Percentiles rank a stretch among this genome's conserved stretches.
Conservation (phyloP, 352 stramenopile species). For the Phytopythium sindhum region DNA sequence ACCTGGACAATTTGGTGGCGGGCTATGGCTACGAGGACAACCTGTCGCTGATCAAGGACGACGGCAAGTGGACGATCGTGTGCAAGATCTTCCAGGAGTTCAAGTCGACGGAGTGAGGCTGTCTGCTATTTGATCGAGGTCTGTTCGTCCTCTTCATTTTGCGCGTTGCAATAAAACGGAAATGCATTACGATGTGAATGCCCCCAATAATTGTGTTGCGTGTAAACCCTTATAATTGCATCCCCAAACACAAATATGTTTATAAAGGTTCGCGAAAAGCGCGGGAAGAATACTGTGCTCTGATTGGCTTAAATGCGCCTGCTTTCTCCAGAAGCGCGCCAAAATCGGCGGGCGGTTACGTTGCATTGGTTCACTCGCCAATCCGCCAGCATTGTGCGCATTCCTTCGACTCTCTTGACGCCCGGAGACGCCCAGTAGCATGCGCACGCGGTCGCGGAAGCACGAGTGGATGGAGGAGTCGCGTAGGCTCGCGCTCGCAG, state of each 20-base stretch:
- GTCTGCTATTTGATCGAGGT: too few species aligned
- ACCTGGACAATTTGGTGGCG: not conserved
- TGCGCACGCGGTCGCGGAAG: slow-evolving; percentile 14
- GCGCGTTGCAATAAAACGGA: too few species aligned
- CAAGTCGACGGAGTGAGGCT: too few species aligned
- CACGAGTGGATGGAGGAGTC: slow-evolving; percentile 3
- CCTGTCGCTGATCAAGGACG: not conserved
- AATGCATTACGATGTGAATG: too few species aligned
- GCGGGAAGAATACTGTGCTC: not conserved
- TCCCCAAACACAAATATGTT: not conserved
- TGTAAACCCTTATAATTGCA: not conserved
- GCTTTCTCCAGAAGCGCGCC: not conserved
- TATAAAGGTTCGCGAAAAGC: not conserved
- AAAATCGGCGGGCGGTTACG: not conserved
- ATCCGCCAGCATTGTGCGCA: not conserved
- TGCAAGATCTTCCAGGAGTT: not conserved
- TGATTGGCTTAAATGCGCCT: not conserved
- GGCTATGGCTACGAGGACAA: not conserved
- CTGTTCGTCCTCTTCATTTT: too few species aligned
- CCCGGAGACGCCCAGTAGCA: not conserved
- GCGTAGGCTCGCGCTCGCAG: not conserved
- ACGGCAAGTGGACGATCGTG: not conserved
- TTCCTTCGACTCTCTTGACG: not conserved
- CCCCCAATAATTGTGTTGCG: not conserved
- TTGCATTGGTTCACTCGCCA: not conserved